Evolutionary conservation across 352 stramenopile species (phyloP).

Genomic region (Phytophthora citrophthora): DNA sequence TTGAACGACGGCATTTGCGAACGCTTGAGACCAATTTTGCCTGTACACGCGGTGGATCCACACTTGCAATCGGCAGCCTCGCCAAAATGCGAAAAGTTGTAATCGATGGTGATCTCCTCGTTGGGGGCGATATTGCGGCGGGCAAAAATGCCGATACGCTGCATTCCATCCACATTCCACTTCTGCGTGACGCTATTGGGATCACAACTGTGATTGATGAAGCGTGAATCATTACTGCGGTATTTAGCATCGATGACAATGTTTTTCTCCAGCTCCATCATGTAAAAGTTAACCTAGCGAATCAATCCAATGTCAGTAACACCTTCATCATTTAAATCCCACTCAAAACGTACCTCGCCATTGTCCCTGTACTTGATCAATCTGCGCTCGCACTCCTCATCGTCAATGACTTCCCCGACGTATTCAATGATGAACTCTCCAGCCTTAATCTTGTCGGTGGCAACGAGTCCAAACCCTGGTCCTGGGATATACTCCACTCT

Average conservation of each 20-base stretch:
- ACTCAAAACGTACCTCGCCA: slow-evolving; percentile 47
- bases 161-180: slow-evolving; percentile 84
- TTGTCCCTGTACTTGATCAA: slow-evolving; percentile 63
- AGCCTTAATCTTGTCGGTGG: slow-evolving; percentile 75
- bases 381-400: slow-evolving; percentile 75
- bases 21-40: slow-evolving; percentile 80
- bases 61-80: slow-evolving; percentile 81
- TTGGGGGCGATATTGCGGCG: slow-evolving; percentile 54
- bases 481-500: slow-evolving; percentile 79
- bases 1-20: slow-evolving; percentile 44
- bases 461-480: slow-evolving; percentile 91
- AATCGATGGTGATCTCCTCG: slow-evolving; percentile 88
- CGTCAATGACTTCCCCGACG: slow-evolving; percentile 93
- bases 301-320: background rate
- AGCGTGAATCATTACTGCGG: slow-evolving; percentile 93
- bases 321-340: too few relatives aligned
- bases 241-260: slow-evolving; percentile 88
- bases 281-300: slow-evolving; percentile 82
- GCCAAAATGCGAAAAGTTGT: slow-evolving; percentile 88
- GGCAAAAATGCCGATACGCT: slow-evolving; percentile 84
- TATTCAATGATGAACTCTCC: slow-evolving; percentile 95
- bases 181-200: slow-evolving; percentile 96
- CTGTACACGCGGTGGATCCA: slow-evolving; percentile 71
- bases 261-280: slow-evolving; percentile 88
- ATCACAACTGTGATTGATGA: slow-evolving; percentile 96